phyloP scores from a whole-genome alignment of 2,329 filamentous ascomycete genomes.

The Ophidiomyces ophidiicola region DNA sequence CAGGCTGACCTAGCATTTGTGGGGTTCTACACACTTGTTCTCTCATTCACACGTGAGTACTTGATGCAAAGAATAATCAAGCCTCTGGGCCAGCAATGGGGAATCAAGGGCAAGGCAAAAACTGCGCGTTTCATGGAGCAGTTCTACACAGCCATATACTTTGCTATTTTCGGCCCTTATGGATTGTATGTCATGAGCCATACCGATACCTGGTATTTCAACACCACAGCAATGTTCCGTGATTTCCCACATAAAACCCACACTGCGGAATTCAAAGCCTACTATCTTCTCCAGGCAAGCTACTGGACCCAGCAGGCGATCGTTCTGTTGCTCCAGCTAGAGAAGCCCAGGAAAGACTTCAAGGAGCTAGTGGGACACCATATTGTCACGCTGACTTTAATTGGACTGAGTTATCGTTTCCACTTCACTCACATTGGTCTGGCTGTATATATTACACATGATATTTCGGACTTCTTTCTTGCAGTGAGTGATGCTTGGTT shows the following conservation, averaged over 20 bases:
- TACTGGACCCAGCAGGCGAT: constrained; percentile 96
- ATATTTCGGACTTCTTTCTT: constrained; percentile 91
- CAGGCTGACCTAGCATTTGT: constrained; percentile 76
- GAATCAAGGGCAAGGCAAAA: constrained; percentile 61
- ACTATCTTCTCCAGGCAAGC: constrained; percentile 85
- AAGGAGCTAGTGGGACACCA: constrained; percentile 87
- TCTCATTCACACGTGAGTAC: constrained; percentile 90
- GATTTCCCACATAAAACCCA: constrained; percentile 73
- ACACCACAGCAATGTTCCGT: constrained; percentile 81
- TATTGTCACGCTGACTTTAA: constrained; percentile 73
- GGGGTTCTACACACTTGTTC: constrained; percentile 73
- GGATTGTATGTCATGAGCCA: constrained; percentile 83
- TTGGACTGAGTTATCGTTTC: constrained; percentile 80
- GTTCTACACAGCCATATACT: constrained; percentile 87
- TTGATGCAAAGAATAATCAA: constrained; percentile 83
- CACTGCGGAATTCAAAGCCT: constrained; percentile 76
- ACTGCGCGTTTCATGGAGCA: constrained; percentile 93
- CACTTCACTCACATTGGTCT: constrained; percentile 94
- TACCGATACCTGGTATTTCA: constrained; percentile 94
- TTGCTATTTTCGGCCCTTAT: constrained; percentile 65
- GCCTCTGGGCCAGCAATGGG: constrained; percentile 57
- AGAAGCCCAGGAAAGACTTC: constrained; percentile 91
- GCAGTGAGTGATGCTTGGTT: constrained; percentile 67
- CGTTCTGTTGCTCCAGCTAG: constrained; percentile 71
- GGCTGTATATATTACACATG: constrained; percentile 86